Evolutionary conservation across 208 protist genomes (phyloP).

Genomic region (Leishmania tropica): DNA sequence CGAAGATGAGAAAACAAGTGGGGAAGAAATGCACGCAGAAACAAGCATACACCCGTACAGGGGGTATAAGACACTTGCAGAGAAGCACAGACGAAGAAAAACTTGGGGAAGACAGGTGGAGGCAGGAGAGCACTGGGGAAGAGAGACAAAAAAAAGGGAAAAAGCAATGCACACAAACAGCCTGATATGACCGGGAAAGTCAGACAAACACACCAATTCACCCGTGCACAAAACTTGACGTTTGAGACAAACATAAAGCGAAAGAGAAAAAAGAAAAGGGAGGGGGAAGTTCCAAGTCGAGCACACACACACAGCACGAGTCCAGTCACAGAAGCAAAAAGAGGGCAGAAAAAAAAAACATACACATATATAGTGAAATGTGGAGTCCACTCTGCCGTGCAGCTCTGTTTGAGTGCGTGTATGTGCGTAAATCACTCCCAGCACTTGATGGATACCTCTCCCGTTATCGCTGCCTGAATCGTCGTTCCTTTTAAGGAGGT

Average conservation of each 20-base stretch:
- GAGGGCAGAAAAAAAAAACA: not conserved
- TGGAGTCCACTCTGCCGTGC: not conserved
- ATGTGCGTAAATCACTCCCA: not conserved
- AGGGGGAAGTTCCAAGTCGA: not conserved
- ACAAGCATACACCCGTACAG: not conserved
- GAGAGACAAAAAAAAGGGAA: not conserved
- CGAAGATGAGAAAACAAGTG: not conserved
- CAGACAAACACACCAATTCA: not conserved
- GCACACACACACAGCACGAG: not conserved
- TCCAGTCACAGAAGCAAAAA: not conserved
- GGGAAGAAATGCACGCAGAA: not conserved
- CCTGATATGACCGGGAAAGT: not conserved
- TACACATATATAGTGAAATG: not conserved
- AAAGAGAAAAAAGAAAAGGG: not conserved
- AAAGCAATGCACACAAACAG: not conserved
- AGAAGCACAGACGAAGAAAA: not conserved
- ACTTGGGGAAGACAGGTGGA: not conserved
- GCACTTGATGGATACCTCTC: not conserved
- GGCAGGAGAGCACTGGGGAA: not conserved
- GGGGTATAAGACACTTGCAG: not conserved
- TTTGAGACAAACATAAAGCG: not conserved
- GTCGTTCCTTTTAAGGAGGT: not conserved
- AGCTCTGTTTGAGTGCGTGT: not conserved
- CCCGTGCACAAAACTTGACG: not conserved
- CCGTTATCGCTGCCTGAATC: not conserved